Percentiles rank a stretch among this genome's conserved stretches.
These are phyloP conservation scores for Dichotomocladium elegans DNA, from an alignment of 371 early-diverging fungal genomes.

Conservation along the genomic window DNA sequence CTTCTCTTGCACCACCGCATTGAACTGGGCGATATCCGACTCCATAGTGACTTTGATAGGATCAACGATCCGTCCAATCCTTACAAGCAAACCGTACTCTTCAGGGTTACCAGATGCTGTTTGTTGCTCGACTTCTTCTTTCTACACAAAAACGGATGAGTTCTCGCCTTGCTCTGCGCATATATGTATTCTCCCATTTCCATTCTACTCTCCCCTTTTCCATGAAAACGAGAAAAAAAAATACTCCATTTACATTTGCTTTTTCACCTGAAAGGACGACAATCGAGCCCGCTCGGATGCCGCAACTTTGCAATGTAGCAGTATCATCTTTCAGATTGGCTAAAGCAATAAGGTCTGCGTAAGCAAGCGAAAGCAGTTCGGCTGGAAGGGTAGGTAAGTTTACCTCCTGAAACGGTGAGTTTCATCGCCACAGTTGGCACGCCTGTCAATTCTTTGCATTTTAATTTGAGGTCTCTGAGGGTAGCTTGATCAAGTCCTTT, in stretches of 20 bases:
- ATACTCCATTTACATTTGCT: constrained; percentile 48
- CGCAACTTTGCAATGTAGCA: constrained; percentile 51
- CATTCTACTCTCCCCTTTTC: not conserved
- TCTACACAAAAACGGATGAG: constrained; percentile 23
- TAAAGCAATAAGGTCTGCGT: constrained; percentile 7
- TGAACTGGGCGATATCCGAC: constrained; percentile 15
- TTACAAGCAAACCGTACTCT: constrained; percentile 36
- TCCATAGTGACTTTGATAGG: constrained; percentile 11
- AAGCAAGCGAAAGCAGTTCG: not conserved
- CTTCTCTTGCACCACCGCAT: constrained; percentile 8
- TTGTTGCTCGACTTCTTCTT: constrained; percentile 39
- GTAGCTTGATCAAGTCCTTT: constrained; percentile 34
- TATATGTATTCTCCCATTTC: too few species aligned
- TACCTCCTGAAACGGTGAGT: constrained; percentile 44
- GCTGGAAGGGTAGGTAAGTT: not conserved
- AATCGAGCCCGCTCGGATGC: constrained; percentile 45
- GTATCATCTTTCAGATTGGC: constrained; percentile 63
- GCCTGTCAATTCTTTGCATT: constrained; percentile 35
- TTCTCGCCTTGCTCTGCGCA: too few species aligned
- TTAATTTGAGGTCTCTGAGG: constrained; percentile 35
- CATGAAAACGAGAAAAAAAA: not conserved
- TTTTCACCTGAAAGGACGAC: constrained; percentile 51
- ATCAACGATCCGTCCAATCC: constrained; percentile 26
- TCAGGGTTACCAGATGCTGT: constrained; percentile 53
- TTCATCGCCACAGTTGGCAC: constrained; percentile 47